These are phyloP conservation scores for Exsudoporus frostii DNA, from an alignment of 768 basidiomycete genomes.

Conservation along the genomic window DNA sequence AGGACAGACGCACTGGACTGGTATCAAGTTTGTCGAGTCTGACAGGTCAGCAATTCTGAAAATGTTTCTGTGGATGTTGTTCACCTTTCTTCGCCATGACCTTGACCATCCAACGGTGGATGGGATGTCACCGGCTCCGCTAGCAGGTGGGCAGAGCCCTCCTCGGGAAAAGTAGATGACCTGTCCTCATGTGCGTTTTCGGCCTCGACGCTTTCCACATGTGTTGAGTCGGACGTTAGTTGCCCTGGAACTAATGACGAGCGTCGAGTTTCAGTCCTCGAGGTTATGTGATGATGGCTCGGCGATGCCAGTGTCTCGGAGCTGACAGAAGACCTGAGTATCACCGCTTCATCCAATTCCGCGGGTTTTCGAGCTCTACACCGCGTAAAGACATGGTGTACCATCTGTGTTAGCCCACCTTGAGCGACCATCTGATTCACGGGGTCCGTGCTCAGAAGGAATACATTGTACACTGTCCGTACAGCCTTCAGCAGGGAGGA, in stretches of 20 bases:
- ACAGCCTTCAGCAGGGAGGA: slow-evolving; percentile 94
- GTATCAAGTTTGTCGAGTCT: slow-evolving; percentile 12
- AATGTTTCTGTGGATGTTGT: not conserved
- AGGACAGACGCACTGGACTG: slow-evolving; percentile 24
- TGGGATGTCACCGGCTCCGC: not conserved
- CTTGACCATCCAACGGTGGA: slow-evolving; percentile 1
- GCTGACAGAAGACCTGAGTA: slow-evolving; percentile 19
- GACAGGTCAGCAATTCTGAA: slow-evolving; percentile 2
- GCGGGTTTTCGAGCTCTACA: slow-evolving; percentile 44
- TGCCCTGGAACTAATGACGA: slow-evolving; percentile 8
- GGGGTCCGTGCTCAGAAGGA: slow-evolving; percentile 82
- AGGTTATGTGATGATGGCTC: slow-evolving; percentile 1
- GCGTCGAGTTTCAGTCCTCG: slow-evolving; percentile 8
- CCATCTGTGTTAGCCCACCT: slow-evolving; percentile 97
- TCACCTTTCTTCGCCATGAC: slow-evolving; percentile 21
- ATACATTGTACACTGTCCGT: slow-evolving; percentile 97
- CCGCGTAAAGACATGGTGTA: slow-evolving; percentile 91
- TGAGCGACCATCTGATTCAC: slow-evolving; percentile 98
- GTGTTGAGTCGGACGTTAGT: not conserved
- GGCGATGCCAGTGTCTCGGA: slow-evolving; percentile 21
- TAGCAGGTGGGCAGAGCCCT: not conserved
- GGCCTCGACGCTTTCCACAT: not conserved
- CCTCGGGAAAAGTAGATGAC: not conserved
- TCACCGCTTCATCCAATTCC: slow-evolving; percentile 16
- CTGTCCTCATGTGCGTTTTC: slow-evolving; percentile 1